A percentile compares a stretch with the other conserved stretches of the same genome.
Conservation (phyloP, 1,284 basidiomycete genomes). For the Malassezia pachydermatis region DNA sequence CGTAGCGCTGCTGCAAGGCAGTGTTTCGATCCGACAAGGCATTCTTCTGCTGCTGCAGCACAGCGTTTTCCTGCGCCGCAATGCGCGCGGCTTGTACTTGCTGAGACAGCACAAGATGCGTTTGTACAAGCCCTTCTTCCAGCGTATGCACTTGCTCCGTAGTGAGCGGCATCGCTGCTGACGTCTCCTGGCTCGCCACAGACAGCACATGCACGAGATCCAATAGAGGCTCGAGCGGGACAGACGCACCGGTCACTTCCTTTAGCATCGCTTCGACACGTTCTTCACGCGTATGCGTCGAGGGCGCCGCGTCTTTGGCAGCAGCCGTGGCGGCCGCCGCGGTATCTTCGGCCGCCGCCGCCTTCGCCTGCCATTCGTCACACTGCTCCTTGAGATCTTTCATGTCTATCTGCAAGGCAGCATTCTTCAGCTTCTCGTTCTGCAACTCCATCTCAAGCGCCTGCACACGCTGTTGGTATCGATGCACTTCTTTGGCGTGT, state of each 20-base stretch:
- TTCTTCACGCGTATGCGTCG: not conserved
- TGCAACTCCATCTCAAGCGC: not conserved
- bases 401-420: conserved; percentile 53
- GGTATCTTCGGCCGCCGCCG: not conserved
- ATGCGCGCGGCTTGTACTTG: conserved; percentile 78
- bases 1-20: conserved; percentile 52
- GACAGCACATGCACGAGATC: not conserved
- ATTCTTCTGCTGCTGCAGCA: conserved; percentile 68
- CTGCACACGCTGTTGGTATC: not conserved
- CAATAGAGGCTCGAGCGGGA: conserved; percentile 5
- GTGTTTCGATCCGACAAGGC: conserved; percentile 76
- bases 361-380: not conserved
- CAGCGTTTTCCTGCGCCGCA: conserved; percentile 82
- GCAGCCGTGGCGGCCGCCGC: not conserved
- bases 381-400: conserved; percentile 87
- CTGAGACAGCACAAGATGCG: conserved; percentile 73
- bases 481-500: not conserved
- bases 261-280: conserved; percentile 10
- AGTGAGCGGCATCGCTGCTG: conserved; percentile 50
- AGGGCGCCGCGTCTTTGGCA: not conserved
- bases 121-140: conserved; percentile 76
- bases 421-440: not conserved
- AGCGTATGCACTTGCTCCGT: conserved; percentile 66
- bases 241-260: not conserved
- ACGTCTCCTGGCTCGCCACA: not conserved